Evolutionary conservation across 352 stramenopile species (phyloP).

Genomic region (Peronosclerospora sorghi): DNA sequence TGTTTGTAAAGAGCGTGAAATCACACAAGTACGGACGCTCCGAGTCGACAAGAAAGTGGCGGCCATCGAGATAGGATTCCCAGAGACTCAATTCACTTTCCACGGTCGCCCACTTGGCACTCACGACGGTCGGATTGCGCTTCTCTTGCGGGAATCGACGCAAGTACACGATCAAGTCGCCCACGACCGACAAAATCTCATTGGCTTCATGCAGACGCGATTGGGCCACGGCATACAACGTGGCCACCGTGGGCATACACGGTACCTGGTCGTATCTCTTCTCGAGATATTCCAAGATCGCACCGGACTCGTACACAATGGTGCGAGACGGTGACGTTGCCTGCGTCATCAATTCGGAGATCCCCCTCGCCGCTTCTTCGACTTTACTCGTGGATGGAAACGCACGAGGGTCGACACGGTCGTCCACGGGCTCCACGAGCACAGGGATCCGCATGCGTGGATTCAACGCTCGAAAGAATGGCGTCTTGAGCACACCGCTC

Average conservation of each 20-base stretch:
- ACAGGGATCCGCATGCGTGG: conserved; percentile 75
- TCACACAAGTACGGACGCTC: conserved; percentile 64
- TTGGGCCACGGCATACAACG: conserved; percentile 56
- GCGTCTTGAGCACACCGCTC: conserved; percentile 69
- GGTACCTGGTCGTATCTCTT: conserved; percentile 34
- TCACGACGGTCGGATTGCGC: conserved; percentile 44
- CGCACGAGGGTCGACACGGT: background rate
- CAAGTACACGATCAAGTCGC: conserved; percentile 71
- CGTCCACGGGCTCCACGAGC: conserved; percentile 45
- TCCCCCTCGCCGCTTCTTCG: conserved; percentile 21
- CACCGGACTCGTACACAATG: conserved; percentile 67
- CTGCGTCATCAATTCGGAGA: conserved; percentile 24
- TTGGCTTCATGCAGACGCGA: conserved; percentile 73
- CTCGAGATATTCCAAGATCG: conserved; percentile 78
- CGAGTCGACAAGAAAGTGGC: conserved; percentile 48
- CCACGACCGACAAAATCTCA: conserved; percentile 75
- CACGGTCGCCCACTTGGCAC: conserved; percentile 57
- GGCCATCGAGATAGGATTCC: conserved; percentile 59
- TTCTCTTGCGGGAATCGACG: conserved; percentile 51
- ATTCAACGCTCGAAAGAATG: conserved; percentile 67
- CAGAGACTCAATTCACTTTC: conserved; percentile 68
- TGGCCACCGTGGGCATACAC: conserved; percentile 39
- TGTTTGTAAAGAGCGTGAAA: conserved; percentile 77
- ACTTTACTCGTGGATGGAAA: conserved; percentile 14
- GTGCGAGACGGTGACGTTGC: conserved; percentile 26